phyloP scores from a whole-genome alignment of 805 yeast genomes.

The Metschnikowia bowlesiae region DNA sequence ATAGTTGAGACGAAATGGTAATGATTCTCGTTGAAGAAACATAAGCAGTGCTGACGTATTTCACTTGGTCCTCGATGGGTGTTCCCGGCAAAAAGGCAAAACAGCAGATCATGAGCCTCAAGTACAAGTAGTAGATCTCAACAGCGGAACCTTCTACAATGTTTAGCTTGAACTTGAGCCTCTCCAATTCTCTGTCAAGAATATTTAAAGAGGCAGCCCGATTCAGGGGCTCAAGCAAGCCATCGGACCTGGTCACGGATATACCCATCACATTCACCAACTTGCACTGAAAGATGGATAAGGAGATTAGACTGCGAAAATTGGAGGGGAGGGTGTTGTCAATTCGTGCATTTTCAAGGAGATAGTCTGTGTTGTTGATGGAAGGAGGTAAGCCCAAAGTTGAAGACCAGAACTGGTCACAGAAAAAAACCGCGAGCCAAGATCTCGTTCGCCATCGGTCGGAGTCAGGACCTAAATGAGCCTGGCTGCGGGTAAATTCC shows the following conservation, averaged over 20 bases:
- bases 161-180: constrained; percentile 60
- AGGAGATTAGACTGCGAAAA: constrained; percentile 65
- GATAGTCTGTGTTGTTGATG: constrained; percentile 70
- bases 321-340: constrained; percentile 63
- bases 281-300: constrained; percentile 80
- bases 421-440: constrained; percentile 83
- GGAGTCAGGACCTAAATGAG: constrained; percentile 75
- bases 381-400: constrained; percentile 84
- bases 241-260: constrained; percentile 81
- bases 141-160: constrained; percentile 63
- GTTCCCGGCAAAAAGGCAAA: constrained; percentile 91
- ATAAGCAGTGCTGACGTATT: constrained; percentile 78
- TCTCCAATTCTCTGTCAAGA: constrained; percentile 71
- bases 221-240: constrained; percentile 76
- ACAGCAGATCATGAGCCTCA: constrained; percentile 75
- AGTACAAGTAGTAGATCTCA: constrained; percentile 74
- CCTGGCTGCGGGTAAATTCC: constrained; percentile 88
- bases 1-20: constrained; percentile 67
- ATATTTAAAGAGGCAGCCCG: constrained; percentile 78
- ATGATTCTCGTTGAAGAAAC: constrained; percentile 75
- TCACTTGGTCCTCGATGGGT: constrained; percentile 80
- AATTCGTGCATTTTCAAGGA: constrained; percentile 72
- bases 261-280: constrained; percentile 83
- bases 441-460: constrained; percentile 92
- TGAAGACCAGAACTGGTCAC: constrained; percentile 90